Base-by-base conservation (phyloP, 495 filamentous ascomycete species). In the Penicillium odoratum region DNA sequence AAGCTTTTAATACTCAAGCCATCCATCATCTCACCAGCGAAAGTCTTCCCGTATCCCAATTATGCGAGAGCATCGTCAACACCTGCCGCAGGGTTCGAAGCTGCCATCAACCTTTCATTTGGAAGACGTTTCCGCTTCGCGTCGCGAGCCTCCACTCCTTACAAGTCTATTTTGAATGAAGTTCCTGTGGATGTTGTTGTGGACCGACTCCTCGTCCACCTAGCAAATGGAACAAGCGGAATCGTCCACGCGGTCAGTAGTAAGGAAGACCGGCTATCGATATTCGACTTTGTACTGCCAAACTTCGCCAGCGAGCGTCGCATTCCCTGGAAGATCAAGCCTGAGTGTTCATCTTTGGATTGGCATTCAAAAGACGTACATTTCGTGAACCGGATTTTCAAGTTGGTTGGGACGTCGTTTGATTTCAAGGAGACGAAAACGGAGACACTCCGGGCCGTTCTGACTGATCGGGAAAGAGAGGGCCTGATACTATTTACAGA, bases 151-250 rank as follows among this genome's bases (percentile, higher is more conserved):
- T 48, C 46, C 11, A 15, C 5, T 11, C 46, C 21, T 28, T 3
- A 9, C 0, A 33, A 63, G 1, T 43, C 50, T n/a, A 57, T 48
- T 2, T 15, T 46, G 10, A 63, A 69, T 34, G 62, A 65, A 48
- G 60, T 69, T 1, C 66, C 66, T 10, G 63, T 69, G 1, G 66
- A 69, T 36, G 55, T 65, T 0, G 66, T 65, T 3, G 63, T 51
- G 1, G 63, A 65, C 15, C 52, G 60, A 18, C 46, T 61, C 0
- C 49, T 65, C 0, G 46, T 31, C 2, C 66, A 69, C 47, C 53
- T 69, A 7, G 60, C 57, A n/a, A 7, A n/a, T 3, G 56, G 58
- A 4, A 61, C 53, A 0, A 28, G 2, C 2, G 62, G 60, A 0
- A 33, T 16, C 11, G 50, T 69, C 11, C 66, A 69, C 29, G 66